Evolutionary conservation across 1,284 basidiomycete species (phyloP).

Genomic region (Lentinula novae-zelandiae): DNA sequence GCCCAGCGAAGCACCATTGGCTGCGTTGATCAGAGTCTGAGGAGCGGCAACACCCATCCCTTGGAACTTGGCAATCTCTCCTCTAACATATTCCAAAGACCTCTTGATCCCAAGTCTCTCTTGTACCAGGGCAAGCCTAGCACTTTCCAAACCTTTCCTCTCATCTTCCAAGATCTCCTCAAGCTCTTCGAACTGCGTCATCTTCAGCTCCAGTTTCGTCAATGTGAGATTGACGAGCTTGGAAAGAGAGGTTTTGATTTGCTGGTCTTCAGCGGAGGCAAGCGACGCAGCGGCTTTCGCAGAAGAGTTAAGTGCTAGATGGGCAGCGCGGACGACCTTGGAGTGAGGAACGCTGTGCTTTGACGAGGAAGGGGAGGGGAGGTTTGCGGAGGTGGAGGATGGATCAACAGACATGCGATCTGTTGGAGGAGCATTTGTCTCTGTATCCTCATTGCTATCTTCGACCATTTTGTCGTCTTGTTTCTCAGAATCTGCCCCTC

Average conservation of each 20-base stretch:
- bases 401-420: constrained; percentile 43
- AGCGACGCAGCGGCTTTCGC: constrained; percentile 83
- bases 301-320: constrained; percentile 85
- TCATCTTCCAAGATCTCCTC: constrained; percentile 90
- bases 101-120: constrained; percentile 65
- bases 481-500: constrained; percentile 16
- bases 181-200: constrained; percentile 87
- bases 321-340: constrained; percentile 76
- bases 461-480: constrained; percentile 24
- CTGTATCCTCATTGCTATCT: constrained; percentile 8
- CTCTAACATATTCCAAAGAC: constrained; percentile 59
- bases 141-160: constrained; percentile 68
- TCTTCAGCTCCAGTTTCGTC: constrained; percentile 91
- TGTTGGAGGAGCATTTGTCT: constrained; percentile 18
- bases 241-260: constrained; percentile 79
- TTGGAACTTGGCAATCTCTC: constrained; percentile 50
- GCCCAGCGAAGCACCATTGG: constrained; percentile 8
- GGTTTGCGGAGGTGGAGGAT: constrained; percentile 25
- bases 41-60: constrained; percentile 1
- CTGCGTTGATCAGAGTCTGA: constrained; percentile 7
- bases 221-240: constrained; percentile 89
- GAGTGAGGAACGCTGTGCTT: constrained; percentile 57
- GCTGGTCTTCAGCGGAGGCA: constrained; percentile 81
- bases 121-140: constrained; percentile 61
- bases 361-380: constrained; percentile 2